These are phyloP conservation scores for Aleurites moluccanus DNA, from an alignment of 441 rosid species.

Conservation along the genomic window DNA sequence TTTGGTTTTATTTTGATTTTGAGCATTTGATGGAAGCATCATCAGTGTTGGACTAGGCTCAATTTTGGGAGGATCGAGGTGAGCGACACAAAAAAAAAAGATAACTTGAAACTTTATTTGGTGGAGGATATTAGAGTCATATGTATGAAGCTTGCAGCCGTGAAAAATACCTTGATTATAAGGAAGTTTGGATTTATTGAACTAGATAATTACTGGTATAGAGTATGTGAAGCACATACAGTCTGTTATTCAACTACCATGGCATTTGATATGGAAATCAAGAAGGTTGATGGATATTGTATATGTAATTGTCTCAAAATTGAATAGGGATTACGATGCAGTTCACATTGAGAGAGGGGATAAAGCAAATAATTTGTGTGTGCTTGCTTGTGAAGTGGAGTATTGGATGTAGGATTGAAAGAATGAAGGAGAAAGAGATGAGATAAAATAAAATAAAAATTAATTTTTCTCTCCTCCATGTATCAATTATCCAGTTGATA, in stretches of 20 bases:
- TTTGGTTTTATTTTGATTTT: slow-evolving; percentile 89
- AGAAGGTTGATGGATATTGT: slow-evolving; percentile 89
- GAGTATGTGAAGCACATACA: slow-evolving; percentile 95
- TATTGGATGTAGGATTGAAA: no score
- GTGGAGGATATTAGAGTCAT: slow-evolving; percentile 72
- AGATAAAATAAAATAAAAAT: no score
- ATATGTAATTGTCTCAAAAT: slow-evolving; percentile 60
- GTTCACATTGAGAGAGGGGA: slow-evolving; percentile 84
- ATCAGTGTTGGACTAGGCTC: slow-evolving; percentile 79
- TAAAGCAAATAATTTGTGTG: no score
- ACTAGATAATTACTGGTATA: slow-evolving; percentile 95
- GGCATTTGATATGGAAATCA: slow-evolving; percentile 91
- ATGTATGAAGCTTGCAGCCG: slow-evolving; percentile 67
- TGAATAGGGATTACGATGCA: slow-evolving; percentile 93
- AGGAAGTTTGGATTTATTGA: slow-evolving; percentile 87
- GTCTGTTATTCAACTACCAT: slow-evolving; percentile 69
- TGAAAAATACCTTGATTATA: slow-evolving; percentile 70
- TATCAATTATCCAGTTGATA: no score
- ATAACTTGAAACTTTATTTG: slow-evolving; percentile 50
- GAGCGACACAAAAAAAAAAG: slow-evolving; percentile 69
- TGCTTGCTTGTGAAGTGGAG: no score
- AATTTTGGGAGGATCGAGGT: slow-evolving; percentile 85
- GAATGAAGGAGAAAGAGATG: no score
- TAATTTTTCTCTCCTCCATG: no score
- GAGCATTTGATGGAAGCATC: slow-evolving; percentile 89